phyloP scores from a whole-genome alignment of 2,329 filamentous ascomycete genomes.

The Nakataea oryzae region DNA sequence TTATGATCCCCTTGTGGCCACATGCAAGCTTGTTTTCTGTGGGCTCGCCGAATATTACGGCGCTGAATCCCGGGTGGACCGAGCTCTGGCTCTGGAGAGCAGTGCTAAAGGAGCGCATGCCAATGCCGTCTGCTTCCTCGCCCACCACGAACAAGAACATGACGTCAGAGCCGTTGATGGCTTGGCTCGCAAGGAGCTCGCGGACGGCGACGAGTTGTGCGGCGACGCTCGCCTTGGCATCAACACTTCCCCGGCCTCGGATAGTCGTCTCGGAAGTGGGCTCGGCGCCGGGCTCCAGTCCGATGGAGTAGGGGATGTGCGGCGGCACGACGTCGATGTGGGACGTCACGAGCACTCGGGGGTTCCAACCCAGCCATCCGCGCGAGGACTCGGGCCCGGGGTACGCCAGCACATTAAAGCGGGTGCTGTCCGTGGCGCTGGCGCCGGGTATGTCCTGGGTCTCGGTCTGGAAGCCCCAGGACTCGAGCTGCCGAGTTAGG shows the following conservation, averaged over 20 bases:
- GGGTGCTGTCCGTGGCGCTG: constrained; percentile 10
- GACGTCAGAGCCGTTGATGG: constrained; percentile 31
- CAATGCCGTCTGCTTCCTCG: constrained; percentile 72
- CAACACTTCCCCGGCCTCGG: constrained; percentile 64
- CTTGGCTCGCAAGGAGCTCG: constrained; percentile 26
- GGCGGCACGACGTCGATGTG: constrained; percentile 78
- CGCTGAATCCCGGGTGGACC: constrained; percentile 35
- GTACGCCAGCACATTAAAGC: constrained; percentile 67
- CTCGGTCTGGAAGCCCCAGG: constrained; percentile 30
- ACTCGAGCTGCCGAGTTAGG: constrained; percentile 54
- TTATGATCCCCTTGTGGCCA: constrained; percentile 80
- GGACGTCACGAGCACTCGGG: constrained; percentile 58
- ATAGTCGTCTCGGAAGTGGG: constrained; percentile 41
- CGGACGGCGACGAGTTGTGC: constrained; percentile 62
- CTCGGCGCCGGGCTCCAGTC: constrained; percentile 25
- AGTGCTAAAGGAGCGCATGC: constrained; percentile 55
- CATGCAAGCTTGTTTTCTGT: constrained; percentile 80
- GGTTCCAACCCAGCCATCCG: constrained; percentile 25
- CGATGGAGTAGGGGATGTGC: constrained; percentile 56
- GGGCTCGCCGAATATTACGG: constrained; percentile 86
- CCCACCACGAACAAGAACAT: constrained; percentile 64
- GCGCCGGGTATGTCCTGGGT: constrained; percentile 26
- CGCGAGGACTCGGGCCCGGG: constrained; percentile 36
- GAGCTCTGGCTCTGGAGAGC: constrained; percentile 17
- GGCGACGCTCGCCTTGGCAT: constrained; percentile 60